Evolutionary conservation across 805 yeast genomes (phyloP), one percentile per base, ranked within the genome.

Genomic region (Grigorovia transvaalensis): DNA sequence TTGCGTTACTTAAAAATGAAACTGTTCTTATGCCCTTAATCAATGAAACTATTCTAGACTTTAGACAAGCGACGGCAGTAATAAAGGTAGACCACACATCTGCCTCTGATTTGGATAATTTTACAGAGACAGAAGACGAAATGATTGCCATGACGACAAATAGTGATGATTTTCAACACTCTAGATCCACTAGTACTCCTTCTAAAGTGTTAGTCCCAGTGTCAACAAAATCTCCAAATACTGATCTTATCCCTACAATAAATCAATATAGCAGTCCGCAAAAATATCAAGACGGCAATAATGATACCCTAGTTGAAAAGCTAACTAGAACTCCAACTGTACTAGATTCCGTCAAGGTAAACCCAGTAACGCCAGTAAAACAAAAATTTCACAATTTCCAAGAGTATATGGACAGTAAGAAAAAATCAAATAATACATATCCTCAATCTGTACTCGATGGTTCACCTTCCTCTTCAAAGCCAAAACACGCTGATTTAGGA

Each of bases 41-140:
- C 44, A 72, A 76, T 46, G 84, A 84, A 44, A 72, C 86, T 7
- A 68, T 81, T 19, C 59, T 90, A 50, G 91, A 88, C 60, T 75
- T 91, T 50, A 81, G 66, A 51, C 63, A 63, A 44, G 60, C 58
- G 7, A 59, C 87, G 57, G 85, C 85, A n/a, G 80, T 82, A 51
- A 62, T 78, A 17, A 68, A 78, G 1, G 61, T 80, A 47, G 66
- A 83, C 12, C 11, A n/a, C 12, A 20, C 30, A 17, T 11, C 47
- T 15, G 19, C 47, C 30, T 48, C 50, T 17, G 81, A 81, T 55
- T 74, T 78, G 5, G 66, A 62, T 18, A 73, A 71, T 43, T 78
- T 73, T n/a, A 68, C 72, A 1, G 71, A 70, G 52, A 67, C 73
- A 2, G 72, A 70, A 47, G 73, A 67, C 54, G 74, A 70, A 53